Conservation (phyloP, 2,329 filamentous ascomycete genomes). For the Beauveria medogensis region DNA sequence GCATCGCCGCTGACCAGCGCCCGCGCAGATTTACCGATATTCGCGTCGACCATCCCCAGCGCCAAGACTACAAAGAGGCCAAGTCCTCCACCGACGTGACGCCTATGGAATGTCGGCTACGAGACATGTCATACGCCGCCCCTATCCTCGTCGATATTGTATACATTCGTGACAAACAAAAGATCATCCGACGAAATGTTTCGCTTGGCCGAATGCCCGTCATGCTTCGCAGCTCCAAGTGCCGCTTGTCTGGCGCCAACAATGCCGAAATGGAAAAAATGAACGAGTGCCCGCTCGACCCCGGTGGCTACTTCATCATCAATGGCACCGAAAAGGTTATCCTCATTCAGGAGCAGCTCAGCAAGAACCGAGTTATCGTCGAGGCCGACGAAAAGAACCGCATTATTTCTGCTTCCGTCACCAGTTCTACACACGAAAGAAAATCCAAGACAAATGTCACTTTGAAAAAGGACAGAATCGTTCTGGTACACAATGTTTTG, state of each 20-base stretch:
- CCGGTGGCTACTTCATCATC: constrained; percentile 96
- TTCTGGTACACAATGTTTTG: constrained; percentile 85
- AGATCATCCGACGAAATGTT: constrained; percentile 66
- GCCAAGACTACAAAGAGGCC: constrained; percentile 65
- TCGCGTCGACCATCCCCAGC: constrained; percentile 72
- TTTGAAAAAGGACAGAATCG: constrained; percentile 86
- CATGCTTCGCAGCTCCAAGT: constrained; percentile 95
- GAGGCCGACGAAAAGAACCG: constrained; percentile 89
- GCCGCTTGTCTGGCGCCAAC: constrained; percentile 72
- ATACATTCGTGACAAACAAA: constrained; percentile 74
- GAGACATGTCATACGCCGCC: constrained; percentile 96
- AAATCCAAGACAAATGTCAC: constrained; percentile 97
- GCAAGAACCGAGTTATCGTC: constrained; percentile 98
- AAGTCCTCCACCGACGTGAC: constrained; percentile 69
- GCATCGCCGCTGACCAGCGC: background rate
- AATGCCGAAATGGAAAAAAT: constrained; percentile 84
- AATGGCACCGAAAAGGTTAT: constrained; percentile 98
- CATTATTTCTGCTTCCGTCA: constrained; percentile 90
- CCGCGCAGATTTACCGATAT: constrained; percentile 66
- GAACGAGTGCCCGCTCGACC: constrained; percentile 93
- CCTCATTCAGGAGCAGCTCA: constrained; percentile 93
- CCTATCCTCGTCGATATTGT: constrained; percentile 89
- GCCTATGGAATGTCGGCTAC: constrained; percentile 90
- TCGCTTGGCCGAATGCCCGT: constrained; percentile 87
- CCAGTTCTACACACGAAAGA: constrained; percentile 92